A percentile compares a stretch with the other conserved stretches of the same genome.
phyloP scores from a whole-genome alignment of 192 early-diverging fungal genomes.

The Lobosporangium transversale region DNA sequence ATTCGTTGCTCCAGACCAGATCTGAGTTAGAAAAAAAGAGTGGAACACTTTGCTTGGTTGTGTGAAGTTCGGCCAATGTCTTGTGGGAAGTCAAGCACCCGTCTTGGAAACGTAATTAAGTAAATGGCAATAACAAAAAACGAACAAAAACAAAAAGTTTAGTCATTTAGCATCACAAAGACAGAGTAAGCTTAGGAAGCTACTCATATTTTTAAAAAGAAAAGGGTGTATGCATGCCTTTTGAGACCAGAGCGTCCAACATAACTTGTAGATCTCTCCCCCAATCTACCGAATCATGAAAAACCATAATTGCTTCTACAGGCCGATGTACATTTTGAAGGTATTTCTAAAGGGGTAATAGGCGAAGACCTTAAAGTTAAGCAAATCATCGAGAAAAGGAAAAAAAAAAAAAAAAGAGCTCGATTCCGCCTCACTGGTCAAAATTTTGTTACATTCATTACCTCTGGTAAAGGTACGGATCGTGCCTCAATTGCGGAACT shows the following conservation, averaged over 20 bases:
- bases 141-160: slow-evolving; percentile 40
- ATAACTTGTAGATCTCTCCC: slow-evolving; percentile 87
- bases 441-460: slow-evolving; percentile 5
- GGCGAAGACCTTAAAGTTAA: too few species aligned
- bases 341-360: slow-evolving; percentile 46
- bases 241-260: slow-evolving; percentile 68
- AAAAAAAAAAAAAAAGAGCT: too few species aligned
- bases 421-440: too few species aligned
- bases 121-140: too few species aligned
- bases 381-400: not conserved
- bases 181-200: not conserved
- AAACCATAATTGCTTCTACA: slow-evolving; percentile 80
- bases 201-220: too few species aligned
- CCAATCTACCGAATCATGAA: slow-evolving; percentile 91
- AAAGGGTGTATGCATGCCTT: slow-evolving; percentile 9
- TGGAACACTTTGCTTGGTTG: slow-evolving; percentile 65
- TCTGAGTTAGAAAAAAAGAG: slow-evolving; percentile 82
- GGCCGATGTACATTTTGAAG: slow-evolving; percentile 61
- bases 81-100: slow-evolving; percentile 66
- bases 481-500: slow-evolving; percentile 34
- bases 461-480: slow-evolving; percentile 27
- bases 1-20: slow-evolving; percentile 87
- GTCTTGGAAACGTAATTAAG: slow-evolving; percentile 60
- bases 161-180: not conserved
- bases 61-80: slow-evolving; percentile 31